Conservation (phyloP, 2,329 filamentous ascomycete species). For the Colletotrichum sp. region DNA sequence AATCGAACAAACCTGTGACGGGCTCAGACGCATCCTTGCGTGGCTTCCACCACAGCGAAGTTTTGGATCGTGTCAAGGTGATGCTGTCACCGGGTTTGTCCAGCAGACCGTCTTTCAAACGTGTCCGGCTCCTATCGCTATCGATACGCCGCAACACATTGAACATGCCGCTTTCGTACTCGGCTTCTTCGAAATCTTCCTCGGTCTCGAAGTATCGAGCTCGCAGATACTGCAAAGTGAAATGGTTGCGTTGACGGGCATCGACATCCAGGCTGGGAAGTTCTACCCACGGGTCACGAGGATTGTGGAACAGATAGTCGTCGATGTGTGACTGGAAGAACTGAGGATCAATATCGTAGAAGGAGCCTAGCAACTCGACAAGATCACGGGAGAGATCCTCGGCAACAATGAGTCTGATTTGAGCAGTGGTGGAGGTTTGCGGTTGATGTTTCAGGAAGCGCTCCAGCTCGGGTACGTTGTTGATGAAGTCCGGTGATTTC, state of each 20-base stretch:
- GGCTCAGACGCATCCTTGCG: neutral
- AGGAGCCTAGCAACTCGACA: neutral
- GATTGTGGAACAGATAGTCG: neutral
- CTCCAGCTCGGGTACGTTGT: neutral
- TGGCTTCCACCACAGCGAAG: neutral
- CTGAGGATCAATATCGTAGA: neutral
- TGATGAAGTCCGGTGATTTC: neutral
- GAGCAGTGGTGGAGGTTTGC: neutral
- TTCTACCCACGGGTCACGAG: neutral
- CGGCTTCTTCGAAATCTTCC: rapidly evolving
- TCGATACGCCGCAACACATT: neutral
- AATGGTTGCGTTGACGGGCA: neutral
- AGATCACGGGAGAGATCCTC: neutral
- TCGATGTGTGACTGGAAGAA: neutral
- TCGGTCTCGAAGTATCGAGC: neutral
- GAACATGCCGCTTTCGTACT: neutral
- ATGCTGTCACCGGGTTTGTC: neutral
- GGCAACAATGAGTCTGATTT: neutral
- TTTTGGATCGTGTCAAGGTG: neutral
- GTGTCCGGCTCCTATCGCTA: neutral
- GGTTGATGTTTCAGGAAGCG: neutral
- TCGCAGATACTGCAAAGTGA: neutral
- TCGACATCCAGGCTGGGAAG: neutral
- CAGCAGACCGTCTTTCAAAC: neutral
- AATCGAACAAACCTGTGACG: neutral